Evolutionary conservation across 805 yeast genomes (phyloP), one percentile per base, ranked within the genome.

Genomic region (Debaryomyces maramus): DNA sequence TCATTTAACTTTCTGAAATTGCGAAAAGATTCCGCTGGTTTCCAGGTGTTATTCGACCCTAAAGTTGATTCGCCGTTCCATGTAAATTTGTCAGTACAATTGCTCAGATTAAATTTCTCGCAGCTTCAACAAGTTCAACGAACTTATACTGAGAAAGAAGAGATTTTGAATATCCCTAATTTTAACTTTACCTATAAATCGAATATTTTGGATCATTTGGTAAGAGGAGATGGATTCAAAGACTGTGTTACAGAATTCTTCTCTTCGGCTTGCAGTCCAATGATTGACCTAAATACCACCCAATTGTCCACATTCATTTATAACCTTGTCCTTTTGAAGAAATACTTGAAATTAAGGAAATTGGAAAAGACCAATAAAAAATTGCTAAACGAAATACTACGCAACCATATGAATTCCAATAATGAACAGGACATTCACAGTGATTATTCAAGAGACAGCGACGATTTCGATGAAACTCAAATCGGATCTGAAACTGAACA

Each of bases 201-300:
- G 1, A 70, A 70, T 38, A 46, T 65, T 6, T 47, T 63, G 8
- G 61, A 63, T 39, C 57, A 55, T 29, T 45, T 70, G 28, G 56
- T 61, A 3, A 46, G 51, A 31, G 73, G 68, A 0, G 46, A 48
- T 23, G 73, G 73, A 1, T 64, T 68, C 44, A 58, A 63, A 39
- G 54, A 64, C 33, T 63, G 66, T 39, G 59, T 63, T 2, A 43
- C 67, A 17, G 75, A 70, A 44, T 39, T 66, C 6, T 68, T 62
- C 45, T 52, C 61, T 19, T 60, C 74, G 0, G 59, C 66, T 14
- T 58, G 65, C 26, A 63, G 67, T 33, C 74, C 75, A 3, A 52
- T 68, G 6, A 29, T 70, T 6, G 75, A 70, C 43, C 45, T 68
- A 31, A 57, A 60, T 41, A 61, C 67, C 4, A 44, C 44, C 6